A percentile compares a stretch with the other conserved stretches of the same genome.
Evolutionary conservation across 306 rosid genomes (phyloP).

Genomic region (Fragaria ananassa): DNA sequence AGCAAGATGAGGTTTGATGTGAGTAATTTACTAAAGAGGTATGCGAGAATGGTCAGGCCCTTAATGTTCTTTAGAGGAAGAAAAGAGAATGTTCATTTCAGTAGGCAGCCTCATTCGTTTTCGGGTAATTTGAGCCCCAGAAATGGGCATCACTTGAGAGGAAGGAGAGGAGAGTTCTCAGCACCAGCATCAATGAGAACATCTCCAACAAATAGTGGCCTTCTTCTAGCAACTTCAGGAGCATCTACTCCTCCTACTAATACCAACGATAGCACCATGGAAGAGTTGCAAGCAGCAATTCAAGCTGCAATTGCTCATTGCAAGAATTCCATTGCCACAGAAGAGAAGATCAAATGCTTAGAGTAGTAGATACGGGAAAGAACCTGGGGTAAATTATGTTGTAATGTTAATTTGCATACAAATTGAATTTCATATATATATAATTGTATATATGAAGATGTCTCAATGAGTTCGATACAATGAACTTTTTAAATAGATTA

Average conservation of each 20-base stretch:
- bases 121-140: slow-evolving; percentile 60
- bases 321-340: slow-evolving; percentile 75
- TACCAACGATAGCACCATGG: slow-evolving; percentile 78
- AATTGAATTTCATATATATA: slow-evolving; percentile 20
- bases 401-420: slow-evolving; percentile 15
- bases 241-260: slow-evolving; percentile 43
- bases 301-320: slow-evolving; percentile 99
- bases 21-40: slow-evolving; percentile 58
- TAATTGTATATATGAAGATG: slow-evolving; percentile 20
- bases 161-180: slow-evolving; percentile 67
- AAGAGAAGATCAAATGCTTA: slow-evolving; percentile 48
- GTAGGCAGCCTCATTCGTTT: slow-evolving; percentile 55
- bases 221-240: slow-evolving; percentile 42
- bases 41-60: slow-evolving; percentile 56
- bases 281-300: slow-evolving; percentile 95
- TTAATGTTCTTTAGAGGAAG: slow-evolving; percentile 41
- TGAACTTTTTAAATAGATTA: not conserved
- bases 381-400: not conserved
- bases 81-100: slow-evolving; percentile 45
- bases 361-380: slow-evolving; percentile 7
- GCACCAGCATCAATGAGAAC: slow-evolving; percentile 97
- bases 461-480: slow-evolving; percentile 8
- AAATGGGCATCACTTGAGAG: slow-evolving; percentile 47
- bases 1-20: slow-evolving; percentile 41
- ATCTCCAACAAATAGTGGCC: slow-evolving; percentile 87